These are phyloP conservation scores for Clavariopsis aquatica DNA, from an alignment of 495 filamentous ascomycete genomes.

Conservation along the genomic window DNA sequence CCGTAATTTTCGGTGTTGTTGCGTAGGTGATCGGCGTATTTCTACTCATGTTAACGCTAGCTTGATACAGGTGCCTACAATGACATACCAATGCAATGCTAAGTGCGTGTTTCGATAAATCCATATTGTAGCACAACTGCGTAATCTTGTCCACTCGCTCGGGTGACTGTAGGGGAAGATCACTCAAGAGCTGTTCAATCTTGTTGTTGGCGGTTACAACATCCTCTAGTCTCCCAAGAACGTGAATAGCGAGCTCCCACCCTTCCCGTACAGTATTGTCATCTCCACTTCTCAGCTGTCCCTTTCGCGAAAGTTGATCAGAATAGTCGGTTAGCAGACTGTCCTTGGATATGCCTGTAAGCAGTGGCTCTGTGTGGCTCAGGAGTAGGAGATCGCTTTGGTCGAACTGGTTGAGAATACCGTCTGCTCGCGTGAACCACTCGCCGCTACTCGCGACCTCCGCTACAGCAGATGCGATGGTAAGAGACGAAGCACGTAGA, in stretches of 20 bases:
- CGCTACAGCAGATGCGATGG: slow-evolving; percentile 70
- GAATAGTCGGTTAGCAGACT: slow-evolving; percentile 75
- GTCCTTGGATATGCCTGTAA: slow-evolving; percentile 53
- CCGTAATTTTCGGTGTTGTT: slow-evolving; percentile 72
- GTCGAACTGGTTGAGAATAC: slow-evolving; percentile 51
- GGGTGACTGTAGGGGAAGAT: slow-evolving; percentile 63
- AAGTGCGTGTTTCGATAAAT: slow-evolving; percentile 68
- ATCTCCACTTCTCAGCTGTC: slow-evolving; percentile 38
- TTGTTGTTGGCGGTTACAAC: slow-evolving; percentile 62
- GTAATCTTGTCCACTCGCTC: slow-evolving; percentile 74
- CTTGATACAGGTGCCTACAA: neutral
- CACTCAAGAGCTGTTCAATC: slow-evolving; percentile 64
- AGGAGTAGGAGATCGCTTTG: slow-evolving; percentile 65
- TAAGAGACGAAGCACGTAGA: slow-evolving; percentile 74
- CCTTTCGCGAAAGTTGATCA: slow-evolving; percentile 51
- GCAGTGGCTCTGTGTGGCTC: slow-evolving; percentile 49
- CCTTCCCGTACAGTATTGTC: slow-evolving; percentile 58
- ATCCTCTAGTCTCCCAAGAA: slow-evolving; percentile 74
- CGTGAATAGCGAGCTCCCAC: slow-evolving; percentile 82
- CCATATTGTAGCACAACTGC: slow-evolving; percentile 65
- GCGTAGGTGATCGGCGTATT: slow-evolving; percentile 71
- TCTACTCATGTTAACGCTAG: slow-evolving; percentile 50
- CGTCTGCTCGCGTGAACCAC: slow-evolving; percentile 62
- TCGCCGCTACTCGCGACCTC: slow-evolving; percentile 73
- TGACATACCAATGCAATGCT: slow-evolving; percentile 71